Evolutionary conservation across 176 grass and related monocot genomes (phyloP).

Genomic region (Bolboschoenus planiculmis): DNA sequence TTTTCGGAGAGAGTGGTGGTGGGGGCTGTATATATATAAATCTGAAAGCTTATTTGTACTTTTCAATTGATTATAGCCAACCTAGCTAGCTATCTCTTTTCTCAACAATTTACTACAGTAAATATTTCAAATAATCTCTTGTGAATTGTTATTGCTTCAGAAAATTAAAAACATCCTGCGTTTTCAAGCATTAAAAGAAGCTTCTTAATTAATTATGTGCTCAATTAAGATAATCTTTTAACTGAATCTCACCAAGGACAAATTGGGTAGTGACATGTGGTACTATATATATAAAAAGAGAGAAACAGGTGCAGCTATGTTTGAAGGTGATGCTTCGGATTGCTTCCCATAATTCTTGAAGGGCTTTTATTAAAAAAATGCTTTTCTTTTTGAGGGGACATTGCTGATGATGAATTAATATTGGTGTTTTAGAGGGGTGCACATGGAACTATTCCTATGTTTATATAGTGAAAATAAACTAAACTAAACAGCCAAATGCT

Average conservation of each 20-base stretch:
- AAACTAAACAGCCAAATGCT: neutral
- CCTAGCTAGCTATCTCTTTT: neutral
- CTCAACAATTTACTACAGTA: neutral
- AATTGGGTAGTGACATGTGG: neutral
- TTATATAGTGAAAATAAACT: too few species aligned
- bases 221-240: neutral
- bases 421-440: neutral
- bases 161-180: neutral
- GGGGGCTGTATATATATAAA: neutral
- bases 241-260: neutral
- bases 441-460: neutral
- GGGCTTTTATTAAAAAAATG: too few species aligned
- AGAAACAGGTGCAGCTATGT: neutral
- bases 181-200: neutral
- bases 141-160: neutral
- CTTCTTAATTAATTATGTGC: neutral
- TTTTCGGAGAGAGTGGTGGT: neutral
- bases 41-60: slow-evolving; percentile 11
- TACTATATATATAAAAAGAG: neutral
- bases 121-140: too few species aligned
- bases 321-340: neutral
- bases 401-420: neutral
- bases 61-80: slow-evolving; percentile 6
- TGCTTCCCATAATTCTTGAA: neutral
- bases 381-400: neutral